Evolutionary conservation across 805 yeast species (phyloP).

Genomic region (Candida sonorensis): DNA sequence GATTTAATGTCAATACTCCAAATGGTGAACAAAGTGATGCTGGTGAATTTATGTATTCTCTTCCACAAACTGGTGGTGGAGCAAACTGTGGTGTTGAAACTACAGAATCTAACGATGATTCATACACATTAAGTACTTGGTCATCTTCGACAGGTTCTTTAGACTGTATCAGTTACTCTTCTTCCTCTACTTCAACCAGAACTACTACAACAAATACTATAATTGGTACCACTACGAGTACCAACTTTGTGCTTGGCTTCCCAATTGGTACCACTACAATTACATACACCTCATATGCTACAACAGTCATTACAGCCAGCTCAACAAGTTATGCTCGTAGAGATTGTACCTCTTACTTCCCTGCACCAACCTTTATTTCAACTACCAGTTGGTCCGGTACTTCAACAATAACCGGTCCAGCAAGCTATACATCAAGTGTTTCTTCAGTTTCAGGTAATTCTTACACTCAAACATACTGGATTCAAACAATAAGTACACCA

Average conservation of each 20-base stretch:
- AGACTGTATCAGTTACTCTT: no score
- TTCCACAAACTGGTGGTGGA: no score
- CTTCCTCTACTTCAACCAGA: no score
- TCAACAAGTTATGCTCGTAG: not conserved
- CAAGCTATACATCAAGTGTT: not conserved
- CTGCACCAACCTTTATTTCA: not conserved
- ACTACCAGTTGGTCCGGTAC: conserved; percentile 2
- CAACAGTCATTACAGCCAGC: not conserved
- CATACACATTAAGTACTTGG: no score
- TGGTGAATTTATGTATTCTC: no score
- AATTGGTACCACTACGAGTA: no score
- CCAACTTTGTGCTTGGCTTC: conserved; percentile 1
- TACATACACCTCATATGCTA: not conserved
- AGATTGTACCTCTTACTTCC: conserved; percentile 1
- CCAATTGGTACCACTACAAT: not conserved
- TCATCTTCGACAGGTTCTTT: no score
- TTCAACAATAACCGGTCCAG: not conserved
- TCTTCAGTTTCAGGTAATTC: not conserved
- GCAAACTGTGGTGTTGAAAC: no score
- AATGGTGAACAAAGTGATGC: no score
- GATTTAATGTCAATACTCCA: no score
- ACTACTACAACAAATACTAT: no score
- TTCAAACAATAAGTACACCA: not conserved
- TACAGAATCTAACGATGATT: no score
- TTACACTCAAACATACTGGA: not conserved